Percentiles rank a stretch among this genome's conserved stretches.
Evolutionary conservation across 73 alveolate genomes (phyloP).

Genomic region (Durusdinium trenchii): DNA sequence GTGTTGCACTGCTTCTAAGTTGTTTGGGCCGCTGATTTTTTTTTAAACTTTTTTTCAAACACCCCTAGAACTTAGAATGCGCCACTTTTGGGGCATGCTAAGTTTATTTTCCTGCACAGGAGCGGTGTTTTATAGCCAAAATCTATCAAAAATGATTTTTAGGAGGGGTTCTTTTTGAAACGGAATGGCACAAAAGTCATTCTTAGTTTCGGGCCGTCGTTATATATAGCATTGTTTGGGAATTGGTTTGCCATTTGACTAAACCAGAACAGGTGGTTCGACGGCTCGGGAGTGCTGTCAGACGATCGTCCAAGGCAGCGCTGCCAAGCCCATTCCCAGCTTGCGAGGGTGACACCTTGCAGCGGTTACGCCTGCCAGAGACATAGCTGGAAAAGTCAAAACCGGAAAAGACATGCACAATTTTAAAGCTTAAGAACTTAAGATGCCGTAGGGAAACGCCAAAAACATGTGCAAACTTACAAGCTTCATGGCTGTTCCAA

Average conservation of each 20-base stretch:
- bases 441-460: neutral
- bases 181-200: no score
- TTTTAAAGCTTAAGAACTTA: neutral
- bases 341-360: conserved; percentile 75
- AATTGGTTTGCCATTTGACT: neutral
- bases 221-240: no score
- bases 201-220: no score
- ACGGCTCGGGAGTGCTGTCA: neutral
- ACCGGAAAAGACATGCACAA: neutral
- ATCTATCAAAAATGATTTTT: no score
- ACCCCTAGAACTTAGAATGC: no score
- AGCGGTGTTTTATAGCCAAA: no score
- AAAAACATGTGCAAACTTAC: neutral
- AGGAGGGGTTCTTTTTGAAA: no score
- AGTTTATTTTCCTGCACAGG: no score
- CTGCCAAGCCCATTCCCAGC: conserved; percentile 80
- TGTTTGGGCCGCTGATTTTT: no score
- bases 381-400: neutral
- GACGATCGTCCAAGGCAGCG: conserved; percentile 30
- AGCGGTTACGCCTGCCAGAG: conserved; percentile 51
- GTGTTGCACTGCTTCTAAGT: no score
- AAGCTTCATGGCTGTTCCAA: neutral
- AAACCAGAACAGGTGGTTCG: neutral
- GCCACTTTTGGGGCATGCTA: no score
- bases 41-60: no score